Conservation (phyloP, 305 asterid species). For the Stenogyne calaminthoides region DNA sequence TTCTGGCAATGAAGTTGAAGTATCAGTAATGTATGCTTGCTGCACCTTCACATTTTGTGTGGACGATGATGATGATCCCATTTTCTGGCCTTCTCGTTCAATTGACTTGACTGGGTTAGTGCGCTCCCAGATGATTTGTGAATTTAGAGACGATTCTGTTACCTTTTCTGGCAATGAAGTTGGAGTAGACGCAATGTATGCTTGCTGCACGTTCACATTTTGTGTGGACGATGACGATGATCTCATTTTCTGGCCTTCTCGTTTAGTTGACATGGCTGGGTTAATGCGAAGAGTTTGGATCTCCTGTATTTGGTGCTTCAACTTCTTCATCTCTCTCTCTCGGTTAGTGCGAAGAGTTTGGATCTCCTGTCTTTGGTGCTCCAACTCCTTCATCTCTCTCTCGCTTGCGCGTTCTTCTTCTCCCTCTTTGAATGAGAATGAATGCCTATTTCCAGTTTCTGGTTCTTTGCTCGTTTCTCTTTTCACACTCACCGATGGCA, state of each 20-base stretch:
- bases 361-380: not conserved
- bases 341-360: not conserved
- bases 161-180: constrained; percentile 23
- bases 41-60: constrained; percentile 25
- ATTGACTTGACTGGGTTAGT: constrained; percentile 21
- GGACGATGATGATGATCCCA: constrained; percentile 12
- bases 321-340: constrained; percentile 22
- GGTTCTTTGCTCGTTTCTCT: constrained; percentile 17
- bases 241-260: not conserved
- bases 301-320: constrained; percentile 21
- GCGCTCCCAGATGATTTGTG: constrained; percentile 10
- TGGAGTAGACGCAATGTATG: constrained; percentile 12
- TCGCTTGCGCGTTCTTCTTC: constrained; percentile 25
- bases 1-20: constrained; percentile 25
- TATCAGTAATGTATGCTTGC: not conserved
- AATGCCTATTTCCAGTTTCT: constrained; percentile 23
- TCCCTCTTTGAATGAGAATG: constrained; percentile 17
- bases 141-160: constrained; percentile 1
- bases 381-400: constrained; percentile 22
- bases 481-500: constrained; percentile 31
- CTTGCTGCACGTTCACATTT: constrained; percentile 27
- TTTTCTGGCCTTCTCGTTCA: not conserved
- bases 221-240: constrained; percentile 11
- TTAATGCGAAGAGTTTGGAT: constrained; percentile 17
- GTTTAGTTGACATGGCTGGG: constrained; percentile 19